A percentile compares a stretch with the other conserved stretches of the same genome.
Evolutionary conservation across 108 stramenopile species (phyloP).

Genomic region (Nannochloropsis gaditana): DNA sequence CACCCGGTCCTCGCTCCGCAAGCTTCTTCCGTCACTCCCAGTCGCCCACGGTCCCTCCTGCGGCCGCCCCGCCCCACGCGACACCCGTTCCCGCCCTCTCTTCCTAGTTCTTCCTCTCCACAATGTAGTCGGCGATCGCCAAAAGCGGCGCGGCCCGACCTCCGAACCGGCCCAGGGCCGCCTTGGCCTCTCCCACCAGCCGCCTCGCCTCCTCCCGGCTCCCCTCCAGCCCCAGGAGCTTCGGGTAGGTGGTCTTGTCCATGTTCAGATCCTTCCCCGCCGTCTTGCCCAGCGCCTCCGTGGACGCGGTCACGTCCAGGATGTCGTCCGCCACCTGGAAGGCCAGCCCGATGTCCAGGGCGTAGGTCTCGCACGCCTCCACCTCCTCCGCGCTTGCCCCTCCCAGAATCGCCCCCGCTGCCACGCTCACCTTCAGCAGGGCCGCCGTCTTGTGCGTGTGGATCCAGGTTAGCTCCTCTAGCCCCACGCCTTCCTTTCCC

Average conservation of each 20-base stretch:
- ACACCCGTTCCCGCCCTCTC: neutral
- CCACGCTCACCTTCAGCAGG: constrained; percentile 64
- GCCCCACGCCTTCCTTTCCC: constrained; percentile 71
- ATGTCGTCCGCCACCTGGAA: constrained; percentile 97
- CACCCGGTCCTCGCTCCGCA: no score
- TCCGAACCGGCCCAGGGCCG: constrained; percentile 71
- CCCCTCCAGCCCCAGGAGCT: constrained; percentile 84
- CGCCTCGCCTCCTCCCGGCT: constrained; percentile 68
- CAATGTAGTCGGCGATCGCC: constrained; percentile 86
- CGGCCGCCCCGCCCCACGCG: no score
- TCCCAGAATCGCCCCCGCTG: constrained; percentile 78
- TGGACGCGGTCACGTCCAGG: constrained; percentile 84
- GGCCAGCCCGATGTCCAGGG: constrained; percentile 86
- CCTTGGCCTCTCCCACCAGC: constrained; percentile 76
- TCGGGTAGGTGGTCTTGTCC: constrained; percentile 88
- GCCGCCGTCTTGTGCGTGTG: constrained; percentile 94
- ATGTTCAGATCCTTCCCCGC: constrained; percentile 83
- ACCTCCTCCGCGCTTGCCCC: constrained; percentile 82
- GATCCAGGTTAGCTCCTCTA: constrained; percentile 89
- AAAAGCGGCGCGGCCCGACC: constrained; percentile 72
- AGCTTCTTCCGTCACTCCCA: no score
- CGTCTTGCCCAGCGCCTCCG: constrained; percentile 88
- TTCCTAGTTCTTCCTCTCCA: constrained; percentile 77
- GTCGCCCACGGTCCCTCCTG: no score
- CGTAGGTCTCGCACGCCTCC: constrained; percentile 70